Evolutionary conservation across 2,329 filamentous ascomycete genomes (phyloP).

Genomic region (Aspergillus pseudoterreus): DNA sequence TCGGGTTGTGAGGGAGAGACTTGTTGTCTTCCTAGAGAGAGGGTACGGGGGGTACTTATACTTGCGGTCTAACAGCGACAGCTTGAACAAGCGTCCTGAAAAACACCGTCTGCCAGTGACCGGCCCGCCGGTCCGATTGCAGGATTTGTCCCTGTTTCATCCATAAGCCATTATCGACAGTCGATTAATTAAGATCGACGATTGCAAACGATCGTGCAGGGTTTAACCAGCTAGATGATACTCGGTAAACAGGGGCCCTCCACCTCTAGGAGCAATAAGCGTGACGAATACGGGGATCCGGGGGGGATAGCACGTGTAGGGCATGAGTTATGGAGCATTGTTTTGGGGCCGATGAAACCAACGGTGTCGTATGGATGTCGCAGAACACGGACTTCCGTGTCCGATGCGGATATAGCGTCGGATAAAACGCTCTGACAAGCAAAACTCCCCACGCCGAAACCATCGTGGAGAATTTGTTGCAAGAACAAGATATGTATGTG

Average conservation of each 20-base stretch:
- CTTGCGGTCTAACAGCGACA: background rate
- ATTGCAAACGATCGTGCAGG: background rate
- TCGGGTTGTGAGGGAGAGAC: background rate
- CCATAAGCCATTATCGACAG: background rate
- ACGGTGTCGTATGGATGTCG: background rate
- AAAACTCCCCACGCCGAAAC: no score
- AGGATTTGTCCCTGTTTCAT: conserved; percentile 1
- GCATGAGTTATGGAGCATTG: background rate
- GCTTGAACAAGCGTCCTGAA: no score
- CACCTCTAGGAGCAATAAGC: background rate
- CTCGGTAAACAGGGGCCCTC: background rate
- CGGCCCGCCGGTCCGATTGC: conserved; percentile 1
- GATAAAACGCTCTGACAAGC: background rate
- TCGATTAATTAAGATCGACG: background rate
- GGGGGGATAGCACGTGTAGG: background rate
- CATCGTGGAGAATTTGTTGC: no score
- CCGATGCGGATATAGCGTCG: background rate
- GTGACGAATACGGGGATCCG: background rate
- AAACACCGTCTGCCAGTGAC: no score
- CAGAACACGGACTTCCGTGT: background rate
- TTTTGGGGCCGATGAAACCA: background rate
- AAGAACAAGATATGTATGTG: background rate
- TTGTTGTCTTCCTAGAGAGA: background rate
- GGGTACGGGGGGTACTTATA: background rate
- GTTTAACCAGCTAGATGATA: background rate